Evolutionary conservation across 768 basidiomycete genomes (phyloP).

Genomic region (Rhizopogon sp.): DNA sequence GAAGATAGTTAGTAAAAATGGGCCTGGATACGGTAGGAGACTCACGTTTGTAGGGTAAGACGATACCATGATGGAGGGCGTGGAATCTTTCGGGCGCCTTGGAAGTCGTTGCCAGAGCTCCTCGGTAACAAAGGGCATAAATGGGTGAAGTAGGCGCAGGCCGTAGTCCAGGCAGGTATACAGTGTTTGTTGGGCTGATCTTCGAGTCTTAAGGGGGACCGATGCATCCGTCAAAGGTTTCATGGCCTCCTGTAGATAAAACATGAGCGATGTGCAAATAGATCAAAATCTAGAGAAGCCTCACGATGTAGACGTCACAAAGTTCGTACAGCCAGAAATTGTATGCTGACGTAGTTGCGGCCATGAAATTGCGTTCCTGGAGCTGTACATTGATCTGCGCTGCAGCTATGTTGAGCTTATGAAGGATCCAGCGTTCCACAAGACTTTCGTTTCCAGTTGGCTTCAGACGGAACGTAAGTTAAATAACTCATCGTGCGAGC

Average conservation of each 20-base stretch:
- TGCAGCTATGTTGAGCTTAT: constrained; percentile 85
- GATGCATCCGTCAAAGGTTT: constrained; percentile 93
- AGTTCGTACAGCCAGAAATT: constrained; percentile 98
- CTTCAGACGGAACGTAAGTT: constrained; percentile 31
- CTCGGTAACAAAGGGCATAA: constrained; percentile 99
- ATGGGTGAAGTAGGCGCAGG: constrained; percentile 87
- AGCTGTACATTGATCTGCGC: constrained; percentile 72
- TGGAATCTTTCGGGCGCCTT: constrained; percentile 73
- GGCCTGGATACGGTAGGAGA: constrained; percentile 4
- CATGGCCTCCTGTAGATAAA: constrained; percentile 79
- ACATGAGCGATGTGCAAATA: not conserved
- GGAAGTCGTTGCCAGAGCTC: constrained; percentile 98
- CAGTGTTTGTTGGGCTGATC: constrained; percentile 91
- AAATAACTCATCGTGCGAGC: not conserved
- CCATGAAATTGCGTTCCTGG: constrained; percentile 86
- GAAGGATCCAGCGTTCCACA: constrained; percentile 92
- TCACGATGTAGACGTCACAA: constrained; percentile 97
- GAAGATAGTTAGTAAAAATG: not conserved
- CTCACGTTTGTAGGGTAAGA: constrained; percentile 77
- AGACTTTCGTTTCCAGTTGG: constrained; percentile 87
- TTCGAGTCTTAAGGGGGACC: constrained; percentile 53
- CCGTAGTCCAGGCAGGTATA: constrained; percentile 94
- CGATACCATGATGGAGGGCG: constrained; percentile 87
- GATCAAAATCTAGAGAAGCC: constrained; percentile 23
- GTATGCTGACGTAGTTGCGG: constrained; percentile 77